Evolutionary conservation across 2,329 filamentous ascomycete species (phyloP), one percentile per base, ranked within the genome.

Genomic region (Stagonosporopsis vannaccii): DNA sequence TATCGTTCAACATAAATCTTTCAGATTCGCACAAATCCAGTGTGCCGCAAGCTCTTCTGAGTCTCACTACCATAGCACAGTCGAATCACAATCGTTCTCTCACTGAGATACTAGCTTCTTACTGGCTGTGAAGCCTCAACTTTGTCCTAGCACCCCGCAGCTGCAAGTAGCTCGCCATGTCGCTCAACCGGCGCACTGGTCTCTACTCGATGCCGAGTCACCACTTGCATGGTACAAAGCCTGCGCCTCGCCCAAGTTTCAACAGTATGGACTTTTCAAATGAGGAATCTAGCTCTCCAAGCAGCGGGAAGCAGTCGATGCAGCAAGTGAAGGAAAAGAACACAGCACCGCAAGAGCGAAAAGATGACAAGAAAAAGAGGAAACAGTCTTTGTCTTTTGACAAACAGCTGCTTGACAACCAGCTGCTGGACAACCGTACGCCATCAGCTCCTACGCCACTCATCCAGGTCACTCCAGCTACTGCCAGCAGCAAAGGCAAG

Each of bases 201-300:
- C 62, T 73, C 33, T 72, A 70, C 28, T 12, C 48, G 2, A 55
- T 73, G 5, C 63, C 68, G 1, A 61, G 55, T 12, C 64, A 72
- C 35, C 63, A 72, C 36, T 36, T 65, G 0, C 57, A 63, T 33
- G 60, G 56, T 7, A 40, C 48, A 26, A 20, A 35, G 43, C 35
- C 44, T 13, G 25, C 49, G n/a, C n/a, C 53, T 30, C 51, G 59
- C 20, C 54, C 39, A 5, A 42, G 26, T 2, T 73, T 59, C 60
- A 73, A 64, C 54, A 66, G 61, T 36, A 67, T 62, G 49, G 62
- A 68, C 26, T 72, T 63, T 36, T 30, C 46, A 13, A 50, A 46
- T 4, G 56, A 58, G 4, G 36, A 49, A 23, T n/a, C 36, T 9
- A 53, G 46, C n/a, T 15, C 30, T 15, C 25, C 53, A 6, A 32